Percentiles rank a stretch among this genome's conserved stretches.
These are phyloP conservation scores for Osmanthus fragrans DNA, from an alignment of 257 asterid species.

Conservation along the genomic window DNA sequence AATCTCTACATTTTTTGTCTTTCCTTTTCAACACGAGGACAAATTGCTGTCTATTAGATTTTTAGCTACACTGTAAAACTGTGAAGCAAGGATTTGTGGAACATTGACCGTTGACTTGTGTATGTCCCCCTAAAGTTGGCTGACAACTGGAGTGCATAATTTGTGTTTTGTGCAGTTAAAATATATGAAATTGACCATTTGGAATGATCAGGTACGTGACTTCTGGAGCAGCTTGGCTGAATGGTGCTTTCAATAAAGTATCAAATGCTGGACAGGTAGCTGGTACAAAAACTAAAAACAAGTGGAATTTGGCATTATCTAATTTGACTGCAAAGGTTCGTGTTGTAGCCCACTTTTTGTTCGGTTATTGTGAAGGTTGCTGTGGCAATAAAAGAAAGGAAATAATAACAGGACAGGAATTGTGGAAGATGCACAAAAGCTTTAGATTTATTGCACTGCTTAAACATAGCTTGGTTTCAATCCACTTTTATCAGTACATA, in stretches of 20 bases:
- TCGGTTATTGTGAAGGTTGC: not conserved
- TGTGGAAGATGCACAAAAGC: not conserved
- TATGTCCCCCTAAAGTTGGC: not conserved
- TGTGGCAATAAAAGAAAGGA: not conserved
- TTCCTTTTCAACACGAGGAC: not conserved
- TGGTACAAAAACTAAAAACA: slow-evolving; percentile 82
- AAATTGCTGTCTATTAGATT: not conserved
- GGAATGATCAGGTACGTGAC: slow-evolving; percentile 72
- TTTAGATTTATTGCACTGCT: not conserved
- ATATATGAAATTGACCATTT: not conserved
- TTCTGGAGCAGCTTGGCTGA: slow-evolving; percentile 92
- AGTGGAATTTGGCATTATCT: slow-evolving; percentile 76
- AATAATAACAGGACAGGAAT: not conserved
- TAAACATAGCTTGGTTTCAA: not conserved
- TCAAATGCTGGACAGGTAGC: slow-evolving; percentile 93
- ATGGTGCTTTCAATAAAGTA: slow-evolving; percentile 84
- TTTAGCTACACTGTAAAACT: not conserved
- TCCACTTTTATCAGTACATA: slow-evolving; percentile 1
- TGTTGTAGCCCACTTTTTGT: not conserved
- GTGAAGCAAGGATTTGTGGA: not conserved
- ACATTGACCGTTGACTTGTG: not conserved
- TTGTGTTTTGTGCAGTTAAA: not conserved
- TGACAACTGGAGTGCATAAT: slow-evolving; percentile 6
- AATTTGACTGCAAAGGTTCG: slow-evolving; percentile 85
- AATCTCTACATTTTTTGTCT: not conserved